Evolutionary conservation across 2,329 filamentous ascomycete species (phyloP).

Genomic region (Escovopsis sp.): DNA sequence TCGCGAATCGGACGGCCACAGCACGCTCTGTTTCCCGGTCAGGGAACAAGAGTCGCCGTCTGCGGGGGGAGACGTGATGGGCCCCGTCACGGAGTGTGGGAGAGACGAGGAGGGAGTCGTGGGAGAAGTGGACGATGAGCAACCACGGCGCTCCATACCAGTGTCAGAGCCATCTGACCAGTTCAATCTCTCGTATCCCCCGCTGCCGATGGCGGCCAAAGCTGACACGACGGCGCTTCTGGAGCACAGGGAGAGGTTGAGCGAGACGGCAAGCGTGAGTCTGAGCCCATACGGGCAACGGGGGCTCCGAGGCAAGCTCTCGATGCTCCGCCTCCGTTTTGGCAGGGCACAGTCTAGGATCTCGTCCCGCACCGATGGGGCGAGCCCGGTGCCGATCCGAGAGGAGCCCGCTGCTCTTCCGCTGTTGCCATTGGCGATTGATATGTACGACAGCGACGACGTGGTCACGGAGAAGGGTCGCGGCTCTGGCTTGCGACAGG

Average conservation of each 20-base stretch:
- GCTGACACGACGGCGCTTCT: conserved; percentile 6
- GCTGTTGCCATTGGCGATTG: background rate
- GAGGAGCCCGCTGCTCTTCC: too few species aligned
- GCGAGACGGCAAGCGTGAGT: conserved; percentile 6
- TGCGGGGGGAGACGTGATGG: conserved; percentile 6
- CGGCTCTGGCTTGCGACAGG: conserved; percentile 7
- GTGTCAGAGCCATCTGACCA: conserved; percentile 17
- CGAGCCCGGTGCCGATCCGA: too few species aligned
- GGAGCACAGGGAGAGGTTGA: conserved; percentile 4
- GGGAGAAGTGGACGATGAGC: background rate
- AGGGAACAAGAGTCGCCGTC: background rate
- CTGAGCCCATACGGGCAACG: conserved; percentile 4
- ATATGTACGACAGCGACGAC: background rate
- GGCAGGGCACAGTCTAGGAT: conserved; percentile 3
- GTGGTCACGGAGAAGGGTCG: background rate
- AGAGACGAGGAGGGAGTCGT: too few species aligned
- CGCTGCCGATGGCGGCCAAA: conserved; percentile 10
- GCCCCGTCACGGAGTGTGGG: too few species aligned
- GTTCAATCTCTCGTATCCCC: conserved; percentile 21
- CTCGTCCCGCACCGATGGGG: too few species aligned
- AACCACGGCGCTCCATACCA: background rate
- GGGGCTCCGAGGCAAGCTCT: conserved; percentile 16
- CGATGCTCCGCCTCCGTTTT: conserved; percentile 15
- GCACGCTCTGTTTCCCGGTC: background rate
- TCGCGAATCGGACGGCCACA: background rate